These are phyloP conservation scores for Globisporangium paddicum DNA, from an alignment of 352 stramenopile species.

Conservation along the genomic window DNA sequence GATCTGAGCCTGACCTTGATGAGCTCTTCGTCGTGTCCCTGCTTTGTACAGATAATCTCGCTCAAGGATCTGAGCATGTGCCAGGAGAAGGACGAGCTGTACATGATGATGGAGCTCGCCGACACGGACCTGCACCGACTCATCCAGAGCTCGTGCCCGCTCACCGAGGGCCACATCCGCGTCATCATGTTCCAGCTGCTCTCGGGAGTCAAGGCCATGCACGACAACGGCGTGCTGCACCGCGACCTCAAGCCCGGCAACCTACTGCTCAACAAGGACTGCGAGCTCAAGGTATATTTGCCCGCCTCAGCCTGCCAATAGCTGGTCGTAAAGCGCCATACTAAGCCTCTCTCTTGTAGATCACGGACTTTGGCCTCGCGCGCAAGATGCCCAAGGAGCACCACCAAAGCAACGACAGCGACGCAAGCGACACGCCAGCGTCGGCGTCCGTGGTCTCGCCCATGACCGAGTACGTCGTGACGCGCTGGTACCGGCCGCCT, in stretches of 20 bases:
- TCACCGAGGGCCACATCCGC: constrained; percentile 75
- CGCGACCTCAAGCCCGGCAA: constrained; percentile 95
- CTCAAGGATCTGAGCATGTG: constrained; percentile 89
- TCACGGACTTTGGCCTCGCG: constrained; percentile 94
- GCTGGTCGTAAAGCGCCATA: neutral
- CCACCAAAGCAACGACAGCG: constrained; percentile 17
- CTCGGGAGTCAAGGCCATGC: constrained; percentile 88
- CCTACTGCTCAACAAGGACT: constrained; percentile 90
- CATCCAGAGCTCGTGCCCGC: constrained; percentile 85
- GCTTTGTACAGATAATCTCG: constrained; percentile 72
- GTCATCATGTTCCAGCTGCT: constrained; percentile 87
- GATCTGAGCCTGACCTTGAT: neutral
- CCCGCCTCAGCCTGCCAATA: neutral
- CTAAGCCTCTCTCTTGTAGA: constrained; percentile 17
- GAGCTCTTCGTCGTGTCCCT: neutral
- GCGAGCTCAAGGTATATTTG: constrained; percentile 63
- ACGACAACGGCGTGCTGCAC: constrained; percentile 92
- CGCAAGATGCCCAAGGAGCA: constrained; percentile 75
- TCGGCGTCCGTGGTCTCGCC: constrained; percentile 36
- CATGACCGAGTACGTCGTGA: constrained; percentile 90
- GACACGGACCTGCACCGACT: constrained; percentile 92
- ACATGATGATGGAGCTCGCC: constrained; percentile 95
- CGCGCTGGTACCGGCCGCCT: constrained; percentile 88
- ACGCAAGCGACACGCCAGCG: constrained; percentile 14
- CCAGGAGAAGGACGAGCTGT: constrained; percentile 92